Evolutionary conservation across 306 rosid genomes (phyloP).

Genomic region (Sicyos baderoa): DNA sequence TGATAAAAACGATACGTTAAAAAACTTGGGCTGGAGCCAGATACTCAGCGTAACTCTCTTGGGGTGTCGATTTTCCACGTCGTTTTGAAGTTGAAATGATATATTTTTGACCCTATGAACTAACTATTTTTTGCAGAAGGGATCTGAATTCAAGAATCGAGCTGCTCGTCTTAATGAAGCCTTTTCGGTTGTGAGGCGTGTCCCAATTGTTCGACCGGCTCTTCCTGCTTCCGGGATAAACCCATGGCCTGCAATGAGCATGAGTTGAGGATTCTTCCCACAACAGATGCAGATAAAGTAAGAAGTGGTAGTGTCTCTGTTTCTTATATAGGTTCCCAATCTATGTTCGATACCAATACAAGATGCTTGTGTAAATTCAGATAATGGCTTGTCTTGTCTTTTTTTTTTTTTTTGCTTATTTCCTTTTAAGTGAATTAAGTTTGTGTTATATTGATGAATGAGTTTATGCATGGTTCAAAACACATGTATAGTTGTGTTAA

Average conservation of each 20-base stretch:
- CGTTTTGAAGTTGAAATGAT: neutral
- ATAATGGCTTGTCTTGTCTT: neutral
- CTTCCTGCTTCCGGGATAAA: constrained; percentile 66
- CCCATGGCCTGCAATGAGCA: constrained; percentile 82
- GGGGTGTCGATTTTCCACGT: neutral
- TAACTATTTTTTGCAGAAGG: constrained; percentile 59
- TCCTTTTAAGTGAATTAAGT: neutral
- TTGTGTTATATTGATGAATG: neutral
- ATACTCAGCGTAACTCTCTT: neutral
- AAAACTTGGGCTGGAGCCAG: neutral
- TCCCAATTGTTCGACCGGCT: constrained; percentile 70
- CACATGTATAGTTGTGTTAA: neutral
- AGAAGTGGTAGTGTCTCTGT: neutral
- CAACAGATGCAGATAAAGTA: constrained; percentile 6
- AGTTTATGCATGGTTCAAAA: neutral
- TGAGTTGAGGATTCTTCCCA: constrained; percentile 46
- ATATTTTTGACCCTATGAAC: neutral
- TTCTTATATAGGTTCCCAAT: neutral
- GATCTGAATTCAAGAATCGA: constrained; percentile 62
- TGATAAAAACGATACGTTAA: neutral
- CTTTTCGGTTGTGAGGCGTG: constrained; percentile 82
- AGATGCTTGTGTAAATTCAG: constrained; percentile 11
- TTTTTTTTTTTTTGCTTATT: neutral
- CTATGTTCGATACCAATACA: constrained; percentile 1
- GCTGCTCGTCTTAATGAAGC: constrained; percentile 95